These are phyloP conservation scores for Herpetomonas samuelpessoai DNA, from an alignment of 208 protist species.

Conservation along the genomic window DNA sequence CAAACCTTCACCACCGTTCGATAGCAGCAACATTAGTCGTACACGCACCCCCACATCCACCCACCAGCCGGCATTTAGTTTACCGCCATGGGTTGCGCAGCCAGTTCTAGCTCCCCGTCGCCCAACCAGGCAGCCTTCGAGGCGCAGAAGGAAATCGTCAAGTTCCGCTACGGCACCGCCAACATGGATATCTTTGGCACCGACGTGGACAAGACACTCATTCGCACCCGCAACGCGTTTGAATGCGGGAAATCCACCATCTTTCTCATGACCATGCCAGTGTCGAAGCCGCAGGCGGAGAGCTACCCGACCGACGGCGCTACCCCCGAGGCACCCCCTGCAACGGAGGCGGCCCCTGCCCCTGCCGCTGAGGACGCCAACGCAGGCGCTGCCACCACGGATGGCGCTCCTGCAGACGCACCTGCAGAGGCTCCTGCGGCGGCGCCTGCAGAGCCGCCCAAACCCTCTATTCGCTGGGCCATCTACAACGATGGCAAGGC, in stretches of 20 bases:
- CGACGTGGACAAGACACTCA: constrained; percentile 18
- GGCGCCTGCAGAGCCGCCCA: not conserved
- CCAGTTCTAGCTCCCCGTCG: constrained; percentile 10
- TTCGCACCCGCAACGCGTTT: constrained; percentile 9
- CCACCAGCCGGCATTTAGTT: not conserved
- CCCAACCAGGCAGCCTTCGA: not conserved
- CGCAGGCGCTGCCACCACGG: not conserved
- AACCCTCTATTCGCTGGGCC: constrained; percentile 18
- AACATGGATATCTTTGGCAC: constrained; percentile 16
- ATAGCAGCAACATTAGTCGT: too few species aligned
- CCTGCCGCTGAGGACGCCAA: not conserved
- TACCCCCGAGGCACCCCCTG: not conserved
- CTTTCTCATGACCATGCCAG: constrained; percentile 19
- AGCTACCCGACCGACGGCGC: not conserved
- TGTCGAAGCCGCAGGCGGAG: not conserved
- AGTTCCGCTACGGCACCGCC: constrained; percentile 18
- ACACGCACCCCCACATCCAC: too few species aligned
- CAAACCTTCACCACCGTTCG: too few species aligned
- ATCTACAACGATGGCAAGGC: constrained; percentile 43
- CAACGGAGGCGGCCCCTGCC: not conserved
- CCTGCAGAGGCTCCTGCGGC: not conserved
- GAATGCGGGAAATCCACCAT: constrained; percentile 18
- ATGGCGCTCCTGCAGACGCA: not conserved
- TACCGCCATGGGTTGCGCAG: constrained; percentile 16
- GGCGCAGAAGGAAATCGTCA: constrained; percentile 6